phyloP scores from a whole-genome alignment of 2,329 filamentous ascomycete genomes.

The Neonectria hederae region DNA sequence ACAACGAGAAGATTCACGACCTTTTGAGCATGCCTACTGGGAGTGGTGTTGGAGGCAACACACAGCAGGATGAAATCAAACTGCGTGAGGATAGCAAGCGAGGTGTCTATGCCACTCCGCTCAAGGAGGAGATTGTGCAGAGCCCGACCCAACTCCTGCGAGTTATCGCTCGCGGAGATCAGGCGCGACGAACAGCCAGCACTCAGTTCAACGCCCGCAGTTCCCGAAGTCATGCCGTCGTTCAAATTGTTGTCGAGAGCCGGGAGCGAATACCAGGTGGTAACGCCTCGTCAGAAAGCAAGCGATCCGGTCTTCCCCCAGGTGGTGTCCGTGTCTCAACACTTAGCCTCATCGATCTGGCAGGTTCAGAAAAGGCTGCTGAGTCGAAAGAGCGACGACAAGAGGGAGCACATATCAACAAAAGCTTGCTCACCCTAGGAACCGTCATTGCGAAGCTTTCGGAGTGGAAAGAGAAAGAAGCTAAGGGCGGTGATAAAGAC shows the following conservation, averaged over 20 bases:
- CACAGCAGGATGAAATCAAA: conserved; percentile 90
- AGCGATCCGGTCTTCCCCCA: conserved; percentile 76
- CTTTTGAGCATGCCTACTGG: conserved; percentile 79
- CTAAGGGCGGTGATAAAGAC: conserved; percentile 78
- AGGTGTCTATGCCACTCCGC: conserved; percentile 92
- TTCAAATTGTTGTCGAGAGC: conserved; percentile 98
- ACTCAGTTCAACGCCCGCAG: conserved; percentile 97
- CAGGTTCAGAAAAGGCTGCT: conserved; percentile 94
- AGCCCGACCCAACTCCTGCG: conserved; percentile 94
- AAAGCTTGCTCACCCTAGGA: conserved; percentile 92
- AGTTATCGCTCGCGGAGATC: conserved; percentile 93
- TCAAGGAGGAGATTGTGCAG: conserved; percentile 99
- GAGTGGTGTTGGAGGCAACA: conserved; percentile 61
- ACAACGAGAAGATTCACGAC: conserved; percentile 98
- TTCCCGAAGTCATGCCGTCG: conserved; percentile 96
- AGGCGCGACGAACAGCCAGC: conserved; percentile 88
- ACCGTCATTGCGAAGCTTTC: conserved; percentile 96
- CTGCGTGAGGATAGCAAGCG: conserved; percentile 95
- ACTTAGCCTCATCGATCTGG: conserved; percentile 92
- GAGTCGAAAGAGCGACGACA: conserved; percentile 93
- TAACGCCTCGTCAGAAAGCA: conserved; percentile 53
- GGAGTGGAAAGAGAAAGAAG: conserved; percentile 84
- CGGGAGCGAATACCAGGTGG: conserved; percentile 79
- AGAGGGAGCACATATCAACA: conserved; percentile 98
- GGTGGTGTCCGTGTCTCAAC: conserved; percentile 96